Percentiles rank a stretch among this genome's conserved stretches.
These are phyloP conservation scores for Biscogniauxia mediterranea DNA, from an alignment of 2,329 filamentous ascomycete species.

Conservation along the genomic window DNA sequence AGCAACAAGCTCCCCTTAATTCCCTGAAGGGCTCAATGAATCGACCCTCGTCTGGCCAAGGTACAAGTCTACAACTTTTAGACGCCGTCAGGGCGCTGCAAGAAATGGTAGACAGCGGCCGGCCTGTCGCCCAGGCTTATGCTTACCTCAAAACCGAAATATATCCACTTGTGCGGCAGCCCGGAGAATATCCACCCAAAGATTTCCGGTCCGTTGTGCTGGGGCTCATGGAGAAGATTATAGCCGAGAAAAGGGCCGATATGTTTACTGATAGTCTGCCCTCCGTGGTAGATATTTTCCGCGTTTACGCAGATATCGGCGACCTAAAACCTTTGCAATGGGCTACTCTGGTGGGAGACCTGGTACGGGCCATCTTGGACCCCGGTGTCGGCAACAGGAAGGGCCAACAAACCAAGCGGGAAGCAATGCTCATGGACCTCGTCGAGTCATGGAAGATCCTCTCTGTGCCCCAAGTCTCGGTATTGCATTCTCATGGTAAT, in stretches of 20 bases:
- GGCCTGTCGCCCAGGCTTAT: constrained; percentile 25
- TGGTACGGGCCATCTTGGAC: constrained; percentile 34
- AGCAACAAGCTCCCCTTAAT: constrained; percentile 20
- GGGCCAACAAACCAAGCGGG: constrained; percentile 29
- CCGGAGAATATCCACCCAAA: constrained; percentile 27
- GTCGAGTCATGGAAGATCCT: constrained; percentile 42
- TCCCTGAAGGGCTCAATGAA: constrained; percentile 6
- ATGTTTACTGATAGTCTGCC: constrained; percentile 34
- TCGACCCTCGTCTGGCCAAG: not conserved
- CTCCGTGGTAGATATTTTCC: constrained; percentile 38
- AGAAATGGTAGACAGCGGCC: constrained; percentile 33
- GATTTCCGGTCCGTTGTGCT: constrained; percentile 32
- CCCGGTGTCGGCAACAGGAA: constrained; percentile 26
- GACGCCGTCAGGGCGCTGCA: constrained; percentile 26
- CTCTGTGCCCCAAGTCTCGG: constrained; percentile 29
- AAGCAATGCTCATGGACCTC: constrained; percentile 38
- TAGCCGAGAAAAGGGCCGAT: constrained; percentile 32
- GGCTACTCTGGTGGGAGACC: constrained; percentile 33
- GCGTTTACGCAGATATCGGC: constrained; percentile 35
- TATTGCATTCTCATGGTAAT: constrained; percentile 8
- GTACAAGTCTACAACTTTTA: constrained; percentile 20
- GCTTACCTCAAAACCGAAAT: constrained; percentile 26
- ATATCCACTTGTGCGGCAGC: constrained; percentile 30
- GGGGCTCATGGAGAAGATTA: constrained; percentile 32
- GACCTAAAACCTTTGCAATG: constrained; percentile 35